These are phyloP conservation scores for Bruguiera hainesii DNA, from an alignment of 441 rosid species.

Conservation along the genomic window DNA sequence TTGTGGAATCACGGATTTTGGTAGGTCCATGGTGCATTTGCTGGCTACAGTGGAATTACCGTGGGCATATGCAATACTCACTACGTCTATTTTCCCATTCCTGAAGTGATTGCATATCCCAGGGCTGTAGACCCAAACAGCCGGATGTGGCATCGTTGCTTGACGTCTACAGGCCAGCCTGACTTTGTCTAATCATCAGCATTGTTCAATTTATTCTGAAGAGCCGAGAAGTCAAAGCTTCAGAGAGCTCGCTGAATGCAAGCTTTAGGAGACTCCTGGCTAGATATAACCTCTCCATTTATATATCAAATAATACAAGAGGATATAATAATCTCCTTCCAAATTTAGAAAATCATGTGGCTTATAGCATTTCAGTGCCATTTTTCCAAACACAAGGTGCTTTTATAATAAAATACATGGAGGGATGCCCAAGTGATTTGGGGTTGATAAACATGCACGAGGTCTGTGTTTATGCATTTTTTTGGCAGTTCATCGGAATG, in stretches of 20 bases:
- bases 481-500: too few species aligned
- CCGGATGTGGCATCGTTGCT: conserved; percentile 99
- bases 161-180: conserved; percentile 94
- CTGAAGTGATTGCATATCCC: conserved; percentile 82
- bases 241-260: conserved; percentile 3
- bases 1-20: neutral
- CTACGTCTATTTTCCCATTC: conserved; percentile 85
- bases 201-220: conserved; percentile 18
- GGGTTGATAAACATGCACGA: neutral
- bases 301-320: too few species aligned
- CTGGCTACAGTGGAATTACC: conserved; percentile 92
- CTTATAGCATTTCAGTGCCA: conserved; percentile 19
- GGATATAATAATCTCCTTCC: too few species aligned
- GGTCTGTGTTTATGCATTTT: too few species aligned
- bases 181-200: conserved; percentile 57
- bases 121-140: conserved; percentile 88
- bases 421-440: conserved; percentile 5
- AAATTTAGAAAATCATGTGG: too few species aligned
- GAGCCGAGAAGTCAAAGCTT: conserved; percentile 3
- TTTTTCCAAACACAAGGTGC: conserved; percentile 12
- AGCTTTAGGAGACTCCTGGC: conserved; percentile 12
- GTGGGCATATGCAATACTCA: conserved; percentile 92
- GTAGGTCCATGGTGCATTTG: conserved; percentile 99
- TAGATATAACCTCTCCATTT: conserved; percentile 1
- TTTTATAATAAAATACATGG: conserved; percentile 7